These are phyloP conservation scores for Alternaria alternata DNA, from an alignment of 2,329 filamentous ascomycete genomes.

Conservation along the genomic window DNA sequence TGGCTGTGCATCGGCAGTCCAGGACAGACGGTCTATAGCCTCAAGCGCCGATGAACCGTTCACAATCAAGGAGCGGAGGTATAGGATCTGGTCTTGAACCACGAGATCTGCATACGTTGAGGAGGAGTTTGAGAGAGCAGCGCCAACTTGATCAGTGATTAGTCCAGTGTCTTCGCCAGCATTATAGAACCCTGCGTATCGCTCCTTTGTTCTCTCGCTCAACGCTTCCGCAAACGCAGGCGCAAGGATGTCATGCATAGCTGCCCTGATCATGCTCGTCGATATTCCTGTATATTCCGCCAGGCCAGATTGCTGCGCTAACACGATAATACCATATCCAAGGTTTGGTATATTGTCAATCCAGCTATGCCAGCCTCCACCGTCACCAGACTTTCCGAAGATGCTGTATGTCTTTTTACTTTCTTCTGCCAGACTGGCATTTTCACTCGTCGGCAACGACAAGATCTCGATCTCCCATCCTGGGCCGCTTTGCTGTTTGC, in stretches of 20 bases:
- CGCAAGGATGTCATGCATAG: constrained; percentile 34
- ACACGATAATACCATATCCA: constrained; percentile 40
- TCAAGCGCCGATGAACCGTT: constrained; percentile 42
- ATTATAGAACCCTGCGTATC: constrained; percentile 36
- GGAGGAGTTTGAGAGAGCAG: constrained; percentile 3
- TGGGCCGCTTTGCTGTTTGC: constrained; percentile 37
- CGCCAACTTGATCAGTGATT: constrained; percentile 25
- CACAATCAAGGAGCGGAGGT: constrained; percentile 37
- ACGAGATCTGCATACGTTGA: constrained; percentile 35
- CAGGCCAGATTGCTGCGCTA: constrained; percentile 29
- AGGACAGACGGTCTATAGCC: constrained; percentile 37
- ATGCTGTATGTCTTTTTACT: constrained; percentile 32
- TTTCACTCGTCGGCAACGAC: constrained; percentile 19
- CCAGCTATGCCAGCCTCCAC: constrained; percentile 44
- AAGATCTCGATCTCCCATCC: constrained; percentile 43
- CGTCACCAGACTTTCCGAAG: constrained; percentile 46
- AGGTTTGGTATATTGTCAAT: constrained; percentile 42
- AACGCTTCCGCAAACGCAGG: constrained; percentile 39
- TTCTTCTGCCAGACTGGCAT: constrained; percentile 4
- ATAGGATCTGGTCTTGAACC: constrained; percentile 36
- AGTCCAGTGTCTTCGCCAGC: constrained; percentile 30
- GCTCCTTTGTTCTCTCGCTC: constrained; percentile 14
- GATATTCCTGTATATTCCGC: constrained; percentile 26
- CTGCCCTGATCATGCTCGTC: constrained; percentile 24
- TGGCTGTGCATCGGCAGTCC: constrained; percentile 26